These are phyloP conservation scores for Fusarium penzigii DNA, from an alignment of 2,329 filamentous ascomycete species.

Conservation along the genomic window DNA sequence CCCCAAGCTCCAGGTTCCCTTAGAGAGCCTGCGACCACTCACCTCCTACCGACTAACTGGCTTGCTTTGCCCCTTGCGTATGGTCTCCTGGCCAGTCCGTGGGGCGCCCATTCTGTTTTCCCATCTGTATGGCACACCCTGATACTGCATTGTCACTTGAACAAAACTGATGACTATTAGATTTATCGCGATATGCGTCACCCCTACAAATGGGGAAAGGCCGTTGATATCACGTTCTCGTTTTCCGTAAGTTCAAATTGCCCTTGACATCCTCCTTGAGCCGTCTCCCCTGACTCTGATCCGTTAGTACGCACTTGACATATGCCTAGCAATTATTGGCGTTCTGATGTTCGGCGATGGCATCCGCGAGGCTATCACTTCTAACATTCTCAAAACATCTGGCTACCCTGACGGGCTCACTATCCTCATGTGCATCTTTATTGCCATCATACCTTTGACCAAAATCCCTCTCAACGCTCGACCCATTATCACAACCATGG, in stretches of 20 bases:
- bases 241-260: conserved; percentile 66
- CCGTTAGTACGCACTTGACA: conserved; percentile 72
- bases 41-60: conserved; percentile 85
- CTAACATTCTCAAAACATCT: conserved; percentile 75
- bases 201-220: conserved; percentile 76
- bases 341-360: conserved; percentile 92
- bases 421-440: conserved; percentile 80
- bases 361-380: conserved; percentile 87
- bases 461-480: conserved; percentile 92
- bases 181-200: conserved; percentile 68
- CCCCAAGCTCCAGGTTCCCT: conserved; percentile 78
- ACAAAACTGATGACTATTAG: conserved; percentile 31
- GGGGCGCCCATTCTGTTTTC: conserved; percentile 69
- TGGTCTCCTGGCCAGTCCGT: conserved; percentile 81
- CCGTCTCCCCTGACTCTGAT: conserved; percentile 2
- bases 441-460: conserved; percentile 90
- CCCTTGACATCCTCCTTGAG: background rate
- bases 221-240: conserved; percentile 76
- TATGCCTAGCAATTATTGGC: conserved; percentile 78
- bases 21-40: conserved; percentile 74
- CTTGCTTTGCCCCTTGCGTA: conserved; percentile 83
- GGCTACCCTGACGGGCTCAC: conserved; percentile 75
- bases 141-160: too few species aligned
- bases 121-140: conserved; percentile 61
- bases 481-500: conserved; percentile 82